Evolutionary conservation across 495 filamentous ascomycete genomes (phyloP).

Genomic region (Tuber borchii): DNA sequence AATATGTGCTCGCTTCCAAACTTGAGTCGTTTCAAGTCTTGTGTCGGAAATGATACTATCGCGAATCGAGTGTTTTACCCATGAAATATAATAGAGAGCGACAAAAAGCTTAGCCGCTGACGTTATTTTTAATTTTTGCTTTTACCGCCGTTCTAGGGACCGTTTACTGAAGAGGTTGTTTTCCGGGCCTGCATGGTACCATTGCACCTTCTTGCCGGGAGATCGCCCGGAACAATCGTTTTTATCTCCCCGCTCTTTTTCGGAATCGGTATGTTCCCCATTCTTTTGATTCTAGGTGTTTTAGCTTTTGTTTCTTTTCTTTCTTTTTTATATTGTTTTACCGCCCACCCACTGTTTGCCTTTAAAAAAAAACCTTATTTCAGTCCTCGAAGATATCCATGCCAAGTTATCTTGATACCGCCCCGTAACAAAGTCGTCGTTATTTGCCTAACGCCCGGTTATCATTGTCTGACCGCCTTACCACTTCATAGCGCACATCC

Average conservation of each 20-base stretch:
- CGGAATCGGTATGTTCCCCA: conserved; percentile 53
- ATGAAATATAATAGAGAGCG: neutral
- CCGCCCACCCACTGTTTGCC: neutral
- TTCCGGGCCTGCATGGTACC: conserved; percentile 82
- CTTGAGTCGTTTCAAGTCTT: conserved; percentile 8
- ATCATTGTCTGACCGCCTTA: neutral
- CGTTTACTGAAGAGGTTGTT: conserved; percentile 84
- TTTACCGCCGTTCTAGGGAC: conserved; percentile 53
- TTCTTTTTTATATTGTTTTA: neutral
- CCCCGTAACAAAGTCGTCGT: neutral
- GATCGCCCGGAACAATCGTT: conserved; percentile 55
- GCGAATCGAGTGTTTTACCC: neutral
- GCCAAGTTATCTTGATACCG: neutral
- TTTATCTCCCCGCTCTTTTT: conserved; percentile 84
- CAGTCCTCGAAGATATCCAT: neutral
- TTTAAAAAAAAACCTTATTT: neutral
- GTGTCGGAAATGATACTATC: neutral
- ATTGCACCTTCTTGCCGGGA: conserved; percentile 67
- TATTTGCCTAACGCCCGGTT: neutral
- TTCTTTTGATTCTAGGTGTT: neutral
- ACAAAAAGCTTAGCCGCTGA: conserved; percentile 16
- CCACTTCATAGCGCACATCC: conserved; percentile 1
- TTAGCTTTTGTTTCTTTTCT: conserved; percentile 4
- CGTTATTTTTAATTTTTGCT: conserved; percentile 8
- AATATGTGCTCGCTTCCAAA: conserved; percentile 15